Conservation (phyloP, 2,329 filamentous ascomycete genomes). For the Cladosporium velox region DNA sequence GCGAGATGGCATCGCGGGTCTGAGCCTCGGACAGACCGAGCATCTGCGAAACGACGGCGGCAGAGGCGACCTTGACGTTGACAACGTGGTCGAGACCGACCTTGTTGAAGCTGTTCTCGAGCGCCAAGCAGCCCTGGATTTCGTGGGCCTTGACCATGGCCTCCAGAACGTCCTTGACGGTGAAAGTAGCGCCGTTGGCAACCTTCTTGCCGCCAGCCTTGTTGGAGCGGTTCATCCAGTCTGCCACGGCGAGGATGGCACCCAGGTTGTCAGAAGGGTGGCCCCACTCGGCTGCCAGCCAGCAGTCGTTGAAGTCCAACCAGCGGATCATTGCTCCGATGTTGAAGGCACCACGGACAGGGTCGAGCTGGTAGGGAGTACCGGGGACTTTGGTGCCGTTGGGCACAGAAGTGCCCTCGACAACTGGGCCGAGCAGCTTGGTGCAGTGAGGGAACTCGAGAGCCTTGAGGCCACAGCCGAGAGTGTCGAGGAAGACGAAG, state of each 20-base stretch:
- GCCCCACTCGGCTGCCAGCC: conserved; percentile 97
- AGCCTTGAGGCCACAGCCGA: conserved; percentile 94
- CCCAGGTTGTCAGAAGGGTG: conserved; percentile 98
- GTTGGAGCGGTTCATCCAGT: conserved; percentile 96
- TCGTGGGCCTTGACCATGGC: conserved; percentile 97
- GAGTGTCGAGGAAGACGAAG: conserved; percentile 94
- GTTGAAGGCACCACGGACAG: conserved; percentile 95
- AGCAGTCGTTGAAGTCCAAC: conserved; percentile 99
- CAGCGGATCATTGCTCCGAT: conserved; percentile 98
- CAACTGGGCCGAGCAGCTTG: conserved; percentile 89
- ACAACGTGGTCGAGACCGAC: conserved; percentile 97
- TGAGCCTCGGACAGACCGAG: conserved; percentile 85
- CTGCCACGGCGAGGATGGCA: conserved; percentile 91
- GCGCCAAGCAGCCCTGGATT: conserved; percentile 93
- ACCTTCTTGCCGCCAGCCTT: conserved; percentile 72
- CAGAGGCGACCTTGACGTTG: conserved; percentile 93
- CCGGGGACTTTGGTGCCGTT: conserved; percentile 90
- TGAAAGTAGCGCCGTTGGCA: conserved; percentile 75
- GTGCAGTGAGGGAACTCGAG: conserved; percentile 94
- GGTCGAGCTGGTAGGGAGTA: conserved; percentile 91
- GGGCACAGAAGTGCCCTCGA: conserved; percentile 86
- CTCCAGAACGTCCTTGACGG: conserved; percentile 87
- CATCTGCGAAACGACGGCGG: conserved; percentile 94
- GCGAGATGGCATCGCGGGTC: conserved; percentile 92
- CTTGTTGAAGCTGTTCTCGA: conserved; percentile 99